phyloP scores from a whole-genome alignment of 352 stramenopile genomes.

The Globisporangium viniferum region DNA sequence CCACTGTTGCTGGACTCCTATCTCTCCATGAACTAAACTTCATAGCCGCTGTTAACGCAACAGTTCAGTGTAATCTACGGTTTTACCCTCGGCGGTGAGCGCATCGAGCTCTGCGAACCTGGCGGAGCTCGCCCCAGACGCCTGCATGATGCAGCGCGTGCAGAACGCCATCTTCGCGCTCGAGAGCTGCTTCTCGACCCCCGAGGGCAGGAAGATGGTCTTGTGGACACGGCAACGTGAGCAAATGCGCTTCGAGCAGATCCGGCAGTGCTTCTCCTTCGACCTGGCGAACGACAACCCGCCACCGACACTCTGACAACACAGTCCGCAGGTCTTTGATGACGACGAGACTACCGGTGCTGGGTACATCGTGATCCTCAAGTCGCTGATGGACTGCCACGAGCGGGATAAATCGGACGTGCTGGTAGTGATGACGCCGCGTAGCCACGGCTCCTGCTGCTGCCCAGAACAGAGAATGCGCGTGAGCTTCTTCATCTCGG shows the following conservation, averaged over 20 bases:
- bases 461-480: neutral
- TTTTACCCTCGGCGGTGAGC: neutral
- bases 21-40: neutral
- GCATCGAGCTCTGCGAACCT: conserved; percentile 15
- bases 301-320: neutral
- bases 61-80: neutral
- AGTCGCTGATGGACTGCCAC: too few relatives aligned
- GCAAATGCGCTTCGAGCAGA: conserved; percentile 18
- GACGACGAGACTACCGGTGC: too few relatives aligned
- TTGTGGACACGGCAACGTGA: conserved; percentile 23
- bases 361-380: too few relatives aligned
- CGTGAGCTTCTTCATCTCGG: neutral
- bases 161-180: conserved; percentile 26
- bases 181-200: conserved; percentile 20
- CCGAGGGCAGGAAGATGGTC: conserved; percentile 16
- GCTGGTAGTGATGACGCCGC: too few relatives aligned
- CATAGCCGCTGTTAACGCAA: neutral
- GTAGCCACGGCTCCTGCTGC: too few relatives aligned
- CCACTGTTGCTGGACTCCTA: neutral
- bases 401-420: too few relatives aligned
- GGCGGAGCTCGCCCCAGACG: neutral
- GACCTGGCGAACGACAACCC: neutral
- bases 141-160: conserved; percentile 26
- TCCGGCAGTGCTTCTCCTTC: conserved; percentile 3
- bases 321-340: neutral